These are phyloP conservation scores for Biscogniauxia mediterranea DNA, from an alignment of 2,329 filamentous ascomycete species.

Conservation along the genomic window DNA sequence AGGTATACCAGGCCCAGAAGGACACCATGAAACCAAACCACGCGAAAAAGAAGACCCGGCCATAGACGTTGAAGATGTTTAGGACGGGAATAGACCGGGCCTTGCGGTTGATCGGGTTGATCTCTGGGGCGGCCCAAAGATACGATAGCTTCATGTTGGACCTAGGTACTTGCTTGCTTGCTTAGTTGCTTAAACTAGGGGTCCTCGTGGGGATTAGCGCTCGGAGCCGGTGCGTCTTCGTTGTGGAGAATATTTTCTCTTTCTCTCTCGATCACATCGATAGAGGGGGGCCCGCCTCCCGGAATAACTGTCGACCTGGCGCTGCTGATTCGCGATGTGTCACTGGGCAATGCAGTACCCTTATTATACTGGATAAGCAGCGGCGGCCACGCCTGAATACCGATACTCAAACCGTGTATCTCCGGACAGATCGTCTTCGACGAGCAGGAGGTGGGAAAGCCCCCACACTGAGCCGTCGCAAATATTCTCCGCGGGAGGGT, in stretches of 20 bases:
- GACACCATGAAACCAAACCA: conserved; percentile 59
- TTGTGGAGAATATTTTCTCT: too few species aligned
- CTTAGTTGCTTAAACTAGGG: too few species aligned
- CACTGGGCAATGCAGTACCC: conserved; percentile 3
- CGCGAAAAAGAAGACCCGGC: conserved; percentile 80
- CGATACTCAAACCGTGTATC: conserved; percentile 19
- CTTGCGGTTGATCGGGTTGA: conserved; percentile 84
- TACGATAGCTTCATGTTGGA: conserved; percentile 35
- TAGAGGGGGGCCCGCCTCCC: not conserved
- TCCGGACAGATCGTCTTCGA: conserved; percentile 21
- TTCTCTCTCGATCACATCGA: not conserved
- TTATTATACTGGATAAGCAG: conserved; percentile 7
- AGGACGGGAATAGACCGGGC: conserved; percentile 76
- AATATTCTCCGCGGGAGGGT: conserved; percentile 25
- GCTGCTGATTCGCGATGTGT: conserved; percentile 2
- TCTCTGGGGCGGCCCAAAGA: conserved; percentile 59
- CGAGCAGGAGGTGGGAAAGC: conserved; percentile 16
- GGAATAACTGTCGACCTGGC: not conserved
- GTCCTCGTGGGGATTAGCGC: too few species aligned
- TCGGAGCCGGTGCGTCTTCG: too few species aligned
- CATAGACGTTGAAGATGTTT: conserved; percentile 77
- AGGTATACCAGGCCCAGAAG: conserved; percentile 92
- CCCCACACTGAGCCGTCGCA: conserved; percentile 12
- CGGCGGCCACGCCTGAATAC: not conserved
- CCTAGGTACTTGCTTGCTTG: not conserved